Evolutionary conservation across 176 grass and related monocot species (phyloP), one percentile per base, ranked within the genome.

Genomic region (Neostapfia colusana): DNA sequence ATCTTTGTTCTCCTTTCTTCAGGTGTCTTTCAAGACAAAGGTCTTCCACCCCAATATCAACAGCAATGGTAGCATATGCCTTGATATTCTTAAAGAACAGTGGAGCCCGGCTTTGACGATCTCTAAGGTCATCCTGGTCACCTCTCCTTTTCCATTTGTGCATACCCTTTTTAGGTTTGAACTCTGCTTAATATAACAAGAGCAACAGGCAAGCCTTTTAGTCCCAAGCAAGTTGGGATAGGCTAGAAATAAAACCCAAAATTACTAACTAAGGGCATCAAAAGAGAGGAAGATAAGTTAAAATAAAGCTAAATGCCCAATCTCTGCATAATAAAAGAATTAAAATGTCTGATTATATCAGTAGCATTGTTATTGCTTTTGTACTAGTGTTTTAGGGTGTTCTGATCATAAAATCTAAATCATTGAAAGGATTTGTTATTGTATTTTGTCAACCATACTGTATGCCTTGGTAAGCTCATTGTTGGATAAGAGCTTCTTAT

Each of bases 21-120:
- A 88, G 86, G 86, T 88, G 21, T 88, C 86, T 35, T 88, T 88
- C 57, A 88, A 88, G 81, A 88, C 86, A 34, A 88, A 88, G 70
- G 86, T 88, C 55, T 88, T 88, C 39, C 86, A 88, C 80, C 86
- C 86, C 10, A 88, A 88, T 84, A 88, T 88, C 76, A 88, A 88
- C 51, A 88, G 81, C 70, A 88, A 88, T 80, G 86, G 86, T 76
- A 88, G 86, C 82, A 88, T 88, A 79, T 88, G 86, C 65, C 81
- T 88, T 3, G 86, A 88, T 67, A 88, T 88, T 80, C 86, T 88
- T 27, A 88, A 88, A 78, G 86, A 88, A 48, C 86, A 88, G 65
- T 88, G 86, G 86, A 88, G 86, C 70, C 86, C 86, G 56, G 86
- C 86, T 70, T 84, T 88, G 76, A 88, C 86, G 9, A 88, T 88